phyloP scores from a whole-genome alignment of 225 moss, liverwort and hornwort genomes.

The Physcomitrium patens region DNA sequence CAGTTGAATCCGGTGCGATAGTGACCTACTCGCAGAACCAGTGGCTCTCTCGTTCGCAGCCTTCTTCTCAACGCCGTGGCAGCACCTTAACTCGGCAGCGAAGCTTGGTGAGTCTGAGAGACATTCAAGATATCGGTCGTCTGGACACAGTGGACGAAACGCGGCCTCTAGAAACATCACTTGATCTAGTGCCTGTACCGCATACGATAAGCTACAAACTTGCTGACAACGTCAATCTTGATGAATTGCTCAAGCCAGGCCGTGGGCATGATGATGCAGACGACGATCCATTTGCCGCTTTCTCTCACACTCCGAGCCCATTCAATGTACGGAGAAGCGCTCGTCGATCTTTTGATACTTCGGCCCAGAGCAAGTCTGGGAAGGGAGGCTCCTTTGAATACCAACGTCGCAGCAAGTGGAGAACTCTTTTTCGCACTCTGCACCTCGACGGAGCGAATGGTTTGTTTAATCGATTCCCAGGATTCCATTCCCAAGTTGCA shows the following conservation, averaged over 20 bases:
- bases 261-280: conserved; percentile 30
- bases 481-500: conserved; percentile 43
- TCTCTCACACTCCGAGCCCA: neutral
- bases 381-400: conserved; percentile 14
- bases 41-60: conserved; percentile 1
- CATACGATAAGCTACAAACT: conserved; percentile 34
- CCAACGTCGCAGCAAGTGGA: conserved; percentile 29
- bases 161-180: conserved; percentile 21
- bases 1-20: conserved; percentile 13
- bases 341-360: conserved; percentile 50
- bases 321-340: conserved; percentile 11
- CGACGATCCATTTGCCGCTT: neutral
- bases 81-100: conserved; percentile 15
- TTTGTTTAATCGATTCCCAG: conserved; percentile 31
- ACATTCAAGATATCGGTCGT: conserved; percentile 22
- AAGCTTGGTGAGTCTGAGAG: conserved; percentile 19
- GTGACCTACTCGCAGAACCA: conserved; percentile 11
- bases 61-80: conserved; percentile 18
- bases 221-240: conserved; percentile 21
- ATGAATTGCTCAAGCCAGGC: conserved; percentile 35
- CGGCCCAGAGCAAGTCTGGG: conserved; percentile 25
- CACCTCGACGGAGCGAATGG: conserved; percentile 38
- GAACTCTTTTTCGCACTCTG: conserved; percentile 37
- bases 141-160: conserved; percentile 46
- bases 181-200: conserved; percentile 6